These are phyloP conservation scores for Neurospora sp. DNA, from an alignment of 495 filamentous ascomycete species.

Conservation along the genomic window DNA sequence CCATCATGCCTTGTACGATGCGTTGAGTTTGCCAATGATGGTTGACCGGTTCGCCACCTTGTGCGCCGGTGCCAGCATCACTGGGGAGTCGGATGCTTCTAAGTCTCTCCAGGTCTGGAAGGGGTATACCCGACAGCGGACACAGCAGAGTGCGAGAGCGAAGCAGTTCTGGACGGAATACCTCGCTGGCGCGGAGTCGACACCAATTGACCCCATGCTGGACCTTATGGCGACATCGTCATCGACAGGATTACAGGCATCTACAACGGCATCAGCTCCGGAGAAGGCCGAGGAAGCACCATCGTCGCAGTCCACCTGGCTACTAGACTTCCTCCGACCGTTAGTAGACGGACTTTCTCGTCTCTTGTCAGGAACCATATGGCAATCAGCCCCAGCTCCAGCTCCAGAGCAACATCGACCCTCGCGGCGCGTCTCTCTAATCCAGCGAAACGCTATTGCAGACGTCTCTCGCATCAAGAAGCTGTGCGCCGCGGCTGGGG, in stretches of 20 bases:
- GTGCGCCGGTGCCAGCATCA: conserved; percentile 1
- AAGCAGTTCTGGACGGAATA: conserved; percentile 47
- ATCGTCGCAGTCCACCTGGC: neutral
- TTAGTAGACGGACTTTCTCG: neutral
- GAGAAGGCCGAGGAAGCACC: neutral
- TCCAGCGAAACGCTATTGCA: conserved; percentile 9
- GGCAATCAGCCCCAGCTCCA: neutral
- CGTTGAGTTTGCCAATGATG: conserved; percentile 52
- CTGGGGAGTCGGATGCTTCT: neutral
- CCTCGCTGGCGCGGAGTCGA: conserved; percentile 19
- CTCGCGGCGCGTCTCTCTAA: conserved; percentile 5
- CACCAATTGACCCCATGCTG: neutral
- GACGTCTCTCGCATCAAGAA: conserved; percentile 8
- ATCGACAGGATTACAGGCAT: neutral
- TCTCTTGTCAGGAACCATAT: neutral
- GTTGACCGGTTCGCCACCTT: conserved; percentile 19
- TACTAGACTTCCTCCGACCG: neutral
- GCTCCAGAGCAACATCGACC: neutral
- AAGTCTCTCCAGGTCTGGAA: conserved; percentile 10
- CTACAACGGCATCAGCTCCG: neutral
- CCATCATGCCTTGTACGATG: conserved; percentile 76
- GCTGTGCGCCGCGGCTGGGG: conserved; percentile 14
- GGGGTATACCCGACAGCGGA: conserved; percentile 7
- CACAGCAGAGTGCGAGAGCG: conserved; percentile 10
- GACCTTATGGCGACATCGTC: neutral